These are phyloP conservation scores for Beauveria brongniartii DNA, from an alignment of 2,329 filamentous ascomycete species.

Conservation along the genomic window DNA sequence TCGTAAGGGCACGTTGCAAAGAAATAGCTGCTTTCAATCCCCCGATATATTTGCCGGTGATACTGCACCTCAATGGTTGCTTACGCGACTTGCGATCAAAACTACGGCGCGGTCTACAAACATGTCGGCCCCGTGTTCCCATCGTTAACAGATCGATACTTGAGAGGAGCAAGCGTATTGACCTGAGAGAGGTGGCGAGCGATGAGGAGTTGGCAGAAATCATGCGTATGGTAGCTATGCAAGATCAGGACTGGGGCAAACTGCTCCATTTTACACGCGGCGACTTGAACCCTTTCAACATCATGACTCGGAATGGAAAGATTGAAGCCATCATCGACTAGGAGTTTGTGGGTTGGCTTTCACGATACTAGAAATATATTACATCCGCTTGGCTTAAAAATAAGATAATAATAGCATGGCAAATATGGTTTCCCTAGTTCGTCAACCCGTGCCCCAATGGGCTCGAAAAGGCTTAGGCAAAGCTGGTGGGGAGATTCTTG, in stretches of 20 bases:
- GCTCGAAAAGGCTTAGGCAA: not conserved
- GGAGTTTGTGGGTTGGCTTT: not conserved
- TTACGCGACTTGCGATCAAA: not conserved
- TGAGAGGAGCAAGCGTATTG: too few species aligned
- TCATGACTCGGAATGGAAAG: not conserved
- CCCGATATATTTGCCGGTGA: not conserved
- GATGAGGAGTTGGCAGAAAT: not conserved
- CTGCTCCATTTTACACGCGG: not conserved
- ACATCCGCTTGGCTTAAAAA: not conserved
- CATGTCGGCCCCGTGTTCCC: too few species aligned
- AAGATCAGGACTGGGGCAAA: not conserved
- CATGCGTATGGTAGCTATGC: not conserved
- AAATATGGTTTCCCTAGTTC: not conserved
- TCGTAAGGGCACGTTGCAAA: not conserved
- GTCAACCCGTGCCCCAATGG: not conserved
- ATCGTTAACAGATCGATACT: too few species aligned
- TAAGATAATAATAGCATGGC: not conserved
- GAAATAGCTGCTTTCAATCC: too few species aligned
- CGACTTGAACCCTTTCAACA: not conserved
- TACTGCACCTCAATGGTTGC: not conserved
- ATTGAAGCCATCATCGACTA: not conserved
- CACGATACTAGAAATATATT: not conserved
- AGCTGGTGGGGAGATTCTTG: not conserved
- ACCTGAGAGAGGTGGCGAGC: not conserved
- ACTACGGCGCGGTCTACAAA: not conserved